A percentile compares a stretch with the other conserved stretches of the same genome.
phyloP scores from a whole-genome alignment of 1,284 basidiomycete genomes.

The Malassezia psittaci region DNA sequence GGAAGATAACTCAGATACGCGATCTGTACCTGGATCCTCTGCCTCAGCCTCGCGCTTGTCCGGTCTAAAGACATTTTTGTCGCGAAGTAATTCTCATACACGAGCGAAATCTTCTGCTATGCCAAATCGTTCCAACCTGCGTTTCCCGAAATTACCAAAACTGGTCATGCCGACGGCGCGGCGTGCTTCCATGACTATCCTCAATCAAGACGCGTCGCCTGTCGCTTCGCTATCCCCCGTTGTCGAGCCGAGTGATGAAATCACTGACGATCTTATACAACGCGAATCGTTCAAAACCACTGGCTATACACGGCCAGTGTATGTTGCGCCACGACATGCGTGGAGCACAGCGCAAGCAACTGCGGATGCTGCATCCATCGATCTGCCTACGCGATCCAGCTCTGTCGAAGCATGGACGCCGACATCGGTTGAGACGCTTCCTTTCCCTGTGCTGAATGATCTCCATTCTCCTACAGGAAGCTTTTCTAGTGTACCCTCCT shows the following conservation, averaged over 20 bases:
- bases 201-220: constrained; percentile 37
- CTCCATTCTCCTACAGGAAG: constrained; percentile 1
- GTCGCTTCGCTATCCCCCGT: constrained; percentile 22
- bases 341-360: constrained; percentile 33
- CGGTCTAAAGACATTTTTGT: not conserved
- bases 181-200: constrained; percentile 21
- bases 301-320: not conserved
- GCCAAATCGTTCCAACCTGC: too few relatives aligned
- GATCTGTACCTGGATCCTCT: not conserved
- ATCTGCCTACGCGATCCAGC: constrained; percentile 8
- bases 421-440: constrained; percentile 4
- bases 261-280: too few relatives aligned
- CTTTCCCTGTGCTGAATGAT: not conserved
- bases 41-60: not conserved
- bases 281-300: too few relatives aligned
- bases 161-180: constrained; percentile 38
- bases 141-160: not conserved
- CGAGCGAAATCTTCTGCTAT: too few relatives aligned
- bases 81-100: too few relatives aligned
- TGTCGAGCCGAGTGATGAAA: too few relatives aligned
- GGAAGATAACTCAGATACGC: not conserved
- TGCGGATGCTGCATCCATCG: constrained; percentile 20
- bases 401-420: constrained; percentile 15
- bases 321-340: constrained; percentile 23
- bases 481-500: constrained; percentile 2